Evolutionary conservation across 495 filamentous ascomycete species (phyloP).

Genomic region (Neurospora sp.): DNA sequence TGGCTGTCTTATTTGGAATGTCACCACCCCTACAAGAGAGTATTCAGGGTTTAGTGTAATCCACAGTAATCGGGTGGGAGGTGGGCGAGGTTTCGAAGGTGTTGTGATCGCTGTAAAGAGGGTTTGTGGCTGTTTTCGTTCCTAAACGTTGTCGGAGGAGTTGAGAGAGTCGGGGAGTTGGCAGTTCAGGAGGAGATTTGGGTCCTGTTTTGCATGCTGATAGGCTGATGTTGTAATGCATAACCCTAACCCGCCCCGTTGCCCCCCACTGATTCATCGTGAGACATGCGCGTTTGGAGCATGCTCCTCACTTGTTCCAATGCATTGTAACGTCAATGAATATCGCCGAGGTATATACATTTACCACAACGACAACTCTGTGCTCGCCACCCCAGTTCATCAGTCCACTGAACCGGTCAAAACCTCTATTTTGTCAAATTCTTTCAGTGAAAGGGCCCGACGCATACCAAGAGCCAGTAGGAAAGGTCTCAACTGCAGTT

Average conservation of each 20-base stretch:
- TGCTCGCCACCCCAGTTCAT: not conserved
- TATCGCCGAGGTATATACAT: not conserved
- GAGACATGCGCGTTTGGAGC: not conserved
- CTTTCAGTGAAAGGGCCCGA: not conserved
- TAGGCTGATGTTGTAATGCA: not conserved
- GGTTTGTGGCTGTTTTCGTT: not conserved
- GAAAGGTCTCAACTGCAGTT: not conserved
- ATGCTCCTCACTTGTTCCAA: not conserved
- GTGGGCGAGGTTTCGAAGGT: not conserved
- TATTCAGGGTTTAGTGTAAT: not conserved
- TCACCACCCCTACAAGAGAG: not conserved
- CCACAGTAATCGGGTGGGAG: not conserved
- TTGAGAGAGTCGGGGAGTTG: not conserved
- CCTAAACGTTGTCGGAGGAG: not conserved
- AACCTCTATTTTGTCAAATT: not conserved
- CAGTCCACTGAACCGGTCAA: not conserved
- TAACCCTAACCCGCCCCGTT: not conserved
- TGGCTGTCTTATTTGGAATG: not conserved
- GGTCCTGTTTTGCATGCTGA: not conserved
- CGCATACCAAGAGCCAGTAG: not conserved
- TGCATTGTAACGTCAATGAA: not conserved
- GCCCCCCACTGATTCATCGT: not conserved
- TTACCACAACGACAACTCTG: not conserved
- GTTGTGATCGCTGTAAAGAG: not conserved
- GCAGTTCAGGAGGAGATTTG: not conserved